Percentiles rank a stretch among this genome's conserved stretches.
phyloP scores from a whole-genome alignment of 495 filamentous ascomycete species.

The Cryomyces minteri region DNA sequence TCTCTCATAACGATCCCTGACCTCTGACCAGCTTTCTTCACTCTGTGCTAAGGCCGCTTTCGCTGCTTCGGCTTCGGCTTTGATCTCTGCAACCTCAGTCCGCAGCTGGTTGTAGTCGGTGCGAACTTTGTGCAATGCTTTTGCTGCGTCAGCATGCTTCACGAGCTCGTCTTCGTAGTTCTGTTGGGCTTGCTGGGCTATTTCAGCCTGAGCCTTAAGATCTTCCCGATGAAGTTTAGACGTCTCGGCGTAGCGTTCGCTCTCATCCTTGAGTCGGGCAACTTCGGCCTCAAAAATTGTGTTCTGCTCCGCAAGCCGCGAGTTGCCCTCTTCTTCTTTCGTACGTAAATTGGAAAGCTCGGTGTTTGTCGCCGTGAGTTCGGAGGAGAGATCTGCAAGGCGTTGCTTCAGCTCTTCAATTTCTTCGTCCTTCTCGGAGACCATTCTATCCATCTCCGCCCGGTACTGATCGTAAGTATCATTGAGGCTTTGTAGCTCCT shows the following conservation, averaged over 20 bases:
- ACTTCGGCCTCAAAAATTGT: slow-evolving; percentile 54
- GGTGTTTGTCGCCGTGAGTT: slow-evolving; percentile 59
- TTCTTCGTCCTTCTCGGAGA: slow-evolving; percentile 54
- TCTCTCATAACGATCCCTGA: slow-evolving; percentile 58
- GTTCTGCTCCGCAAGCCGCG: slow-evolving; percentile 65
- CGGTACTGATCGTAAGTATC: slow-evolving; percentile 73
- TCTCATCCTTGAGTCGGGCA: slow-evolving; percentile 66
- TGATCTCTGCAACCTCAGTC: slow-evolving; percentile 49
- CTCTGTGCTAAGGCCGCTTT: slow-evolving; percentile 58
- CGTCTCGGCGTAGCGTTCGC: slow-evolving; percentile 55
- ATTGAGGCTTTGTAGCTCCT: slow-evolving; percentile 60
- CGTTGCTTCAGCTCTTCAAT: slow-evolving; percentile 67
- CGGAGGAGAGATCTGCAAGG: slow-evolving; percentile 59
- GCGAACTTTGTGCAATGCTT: slow-evolving; percentile 58
- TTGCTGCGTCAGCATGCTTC: slow-evolving; percentile 85
- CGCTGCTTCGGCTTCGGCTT: slow-evolving; percentile 63
- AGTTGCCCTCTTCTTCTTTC: slow-evolving; percentile 53
- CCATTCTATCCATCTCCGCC: slow-evolving; percentile 56
- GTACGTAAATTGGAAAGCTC: slow-evolving; percentile 64
- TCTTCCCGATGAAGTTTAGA: slow-evolving; percentile 77
- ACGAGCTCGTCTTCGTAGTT: slow-evolving; percentile 88
- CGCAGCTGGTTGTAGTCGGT: slow-evolving; percentile 65
- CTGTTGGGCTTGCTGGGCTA: slow-evolving; percentile 79
- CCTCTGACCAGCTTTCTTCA: slow-evolving; percentile 75
- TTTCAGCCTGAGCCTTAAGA: slow-evolving; percentile 79